A percentile compares a stretch with the other conserved stretches of the same genome.
Evolutionary conservation across 1,284 basidiomycete species (phyloP).

Genomic region (Vanrija sp.): DNA sequence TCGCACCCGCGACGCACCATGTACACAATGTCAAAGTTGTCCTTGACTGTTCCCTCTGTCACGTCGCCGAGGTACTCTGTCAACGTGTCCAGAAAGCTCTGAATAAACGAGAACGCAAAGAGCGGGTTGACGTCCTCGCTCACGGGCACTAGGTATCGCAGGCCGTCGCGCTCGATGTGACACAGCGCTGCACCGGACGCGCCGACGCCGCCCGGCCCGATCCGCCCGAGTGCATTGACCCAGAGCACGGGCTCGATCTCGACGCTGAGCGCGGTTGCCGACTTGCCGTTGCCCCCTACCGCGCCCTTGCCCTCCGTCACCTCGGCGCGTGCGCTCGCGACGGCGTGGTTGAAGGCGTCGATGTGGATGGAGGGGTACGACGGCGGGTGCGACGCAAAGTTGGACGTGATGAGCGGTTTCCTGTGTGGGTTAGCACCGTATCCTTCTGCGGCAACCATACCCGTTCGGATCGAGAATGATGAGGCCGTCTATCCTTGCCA

Average conservation of each 20-base stretch:
- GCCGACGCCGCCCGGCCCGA: constrained; percentile 13
- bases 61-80: constrained; percentile 79
- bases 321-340: constrained; percentile 54
- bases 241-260: constrained; percentile 39
- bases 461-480: constrained; percentile 80
- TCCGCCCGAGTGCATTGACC: constrained; percentile 34
- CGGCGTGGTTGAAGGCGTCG: constrained; percentile 73
- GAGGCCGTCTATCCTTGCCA: constrained; percentile 70
- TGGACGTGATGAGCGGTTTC: constrained; percentile 83
- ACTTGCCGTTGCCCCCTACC: background rate
- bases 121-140: constrained; percentile 78
- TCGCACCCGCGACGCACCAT: constrained; percentile 57
- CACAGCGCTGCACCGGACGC: constrained; percentile 48
- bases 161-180: constrained; percentile 68
- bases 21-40: constrained; percentile 94
- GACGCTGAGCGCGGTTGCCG: background rate
- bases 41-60: constrained; percentile 69
- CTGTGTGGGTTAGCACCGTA: constrained; percentile 47
- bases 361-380: constrained; percentile 81
- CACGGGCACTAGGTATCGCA: constrained; percentile 74
- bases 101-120: constrained; percentile 82
- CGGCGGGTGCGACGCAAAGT: constrained; percentile 72
- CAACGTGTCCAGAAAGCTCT: constrained; percentile 76
- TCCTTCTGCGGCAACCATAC: constrained; percentile 51
- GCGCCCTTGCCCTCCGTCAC: constrained; percentile 19